A percentile compares a stretch with the other conserved stretches of the same genome.
phyloP scores from a whole-genome alignment of 768 basidiomycete species.

The Boletus eberwhitei region DNA sequence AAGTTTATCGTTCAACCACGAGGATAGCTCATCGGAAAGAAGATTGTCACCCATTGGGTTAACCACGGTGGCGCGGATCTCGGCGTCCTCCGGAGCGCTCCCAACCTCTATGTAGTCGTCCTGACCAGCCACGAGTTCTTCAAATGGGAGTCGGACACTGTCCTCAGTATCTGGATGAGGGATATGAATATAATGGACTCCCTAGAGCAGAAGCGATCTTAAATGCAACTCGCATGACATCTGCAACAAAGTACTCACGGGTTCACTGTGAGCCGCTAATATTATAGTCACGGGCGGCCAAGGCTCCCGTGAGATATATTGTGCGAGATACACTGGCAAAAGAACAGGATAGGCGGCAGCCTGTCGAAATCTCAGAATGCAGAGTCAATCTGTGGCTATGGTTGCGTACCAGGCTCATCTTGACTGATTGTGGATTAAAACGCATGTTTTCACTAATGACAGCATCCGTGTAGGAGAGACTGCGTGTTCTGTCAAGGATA shows the following conservation, averaged over 20 bases:
- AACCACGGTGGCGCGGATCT: conserved; percentile 18
- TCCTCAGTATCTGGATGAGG: conserved; percentile 18
- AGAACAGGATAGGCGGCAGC: conserved; percentile 60
- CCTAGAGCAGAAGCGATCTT: conserved; percentile 12
- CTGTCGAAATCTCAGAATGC: conserved; percentile 30
- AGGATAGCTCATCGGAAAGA: conserved; percentile 34
- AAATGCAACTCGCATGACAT: not conserved
- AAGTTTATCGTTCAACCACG: conserved; percentile 30
- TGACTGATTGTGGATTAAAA: conserved; percentile 43
- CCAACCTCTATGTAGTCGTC: conserved; percentile 24
- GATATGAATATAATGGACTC: conserved; percentile 27
- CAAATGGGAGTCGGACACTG: conserved; percentile 19
- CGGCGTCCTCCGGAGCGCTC: conserved; percentile 11
- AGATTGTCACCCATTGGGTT: conserved; percentile 21
- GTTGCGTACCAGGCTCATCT: conserved; percentile 42
- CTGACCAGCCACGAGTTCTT: conserved; percentile 18
- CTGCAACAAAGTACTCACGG: conserved; percentile 15
- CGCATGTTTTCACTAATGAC: conserved; percentile 37
- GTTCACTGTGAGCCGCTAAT: conserved; percentile 24
- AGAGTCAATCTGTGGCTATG: not conserved
- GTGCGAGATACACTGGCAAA: conserved; percentile 59
- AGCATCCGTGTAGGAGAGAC: conserved; percentile 36
- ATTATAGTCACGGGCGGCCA: conserved; percentile 31
- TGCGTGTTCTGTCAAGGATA: conserved; percentile 36
- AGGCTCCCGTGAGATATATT: conserved; percentile 38